Conservation (phyloP, 768 basidiomycete species). For the Calocybe gangraenosa region DNA sequence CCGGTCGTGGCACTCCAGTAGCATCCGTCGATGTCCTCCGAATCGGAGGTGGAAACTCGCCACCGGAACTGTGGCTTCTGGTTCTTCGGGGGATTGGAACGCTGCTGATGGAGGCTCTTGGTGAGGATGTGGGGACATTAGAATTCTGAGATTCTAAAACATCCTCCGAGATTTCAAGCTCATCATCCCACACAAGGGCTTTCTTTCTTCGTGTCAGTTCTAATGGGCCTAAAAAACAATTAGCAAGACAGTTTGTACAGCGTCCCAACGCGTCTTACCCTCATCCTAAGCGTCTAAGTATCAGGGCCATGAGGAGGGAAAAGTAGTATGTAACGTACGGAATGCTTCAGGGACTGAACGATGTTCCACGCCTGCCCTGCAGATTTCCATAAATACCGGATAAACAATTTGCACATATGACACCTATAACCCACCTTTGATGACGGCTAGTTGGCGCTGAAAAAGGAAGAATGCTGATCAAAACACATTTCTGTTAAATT, state of each 20-base stretch:
- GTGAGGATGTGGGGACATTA: conserved; percentile 44
- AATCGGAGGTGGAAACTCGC: conserved; percentile 74
- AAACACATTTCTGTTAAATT: too few species aligned
- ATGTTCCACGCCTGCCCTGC: conserved; percentile 85
- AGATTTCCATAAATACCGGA: conserved; percentile 1
- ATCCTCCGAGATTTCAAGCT: conserved; percentile 69
- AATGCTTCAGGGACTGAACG: conserved; percentile 75
- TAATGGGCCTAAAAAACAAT: conserved; percentile 60
- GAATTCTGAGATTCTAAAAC: conserved; percentile 27
- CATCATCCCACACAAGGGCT: conserved; percentile 83
- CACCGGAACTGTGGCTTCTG: conserved; percentile 58
- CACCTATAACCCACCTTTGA: conserved; percentile 54
- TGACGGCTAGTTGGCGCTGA: conserved; percentile 84
- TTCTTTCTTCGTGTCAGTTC: conserved; percentile 83
- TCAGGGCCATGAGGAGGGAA: conserved; percentile 2
- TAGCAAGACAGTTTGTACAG: conserved; percentile 2
- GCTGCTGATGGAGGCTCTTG: conserved; percentile 56
- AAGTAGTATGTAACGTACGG: conserved; percentile 39
- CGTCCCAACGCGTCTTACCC: conserved; percentile 39
- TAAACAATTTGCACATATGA: neutral
- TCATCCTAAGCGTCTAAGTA: conserved; percentile 53
- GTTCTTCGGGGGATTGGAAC: conserved; percentile 53
- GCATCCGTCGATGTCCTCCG: conserved; percentile 60
- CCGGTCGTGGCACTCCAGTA: conserved; percentile 64
- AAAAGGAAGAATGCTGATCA: too few species aligned